Conservation (phyloP, 2,329 filamentous ascomycete species). For the Fusarium concolor region DNA sequence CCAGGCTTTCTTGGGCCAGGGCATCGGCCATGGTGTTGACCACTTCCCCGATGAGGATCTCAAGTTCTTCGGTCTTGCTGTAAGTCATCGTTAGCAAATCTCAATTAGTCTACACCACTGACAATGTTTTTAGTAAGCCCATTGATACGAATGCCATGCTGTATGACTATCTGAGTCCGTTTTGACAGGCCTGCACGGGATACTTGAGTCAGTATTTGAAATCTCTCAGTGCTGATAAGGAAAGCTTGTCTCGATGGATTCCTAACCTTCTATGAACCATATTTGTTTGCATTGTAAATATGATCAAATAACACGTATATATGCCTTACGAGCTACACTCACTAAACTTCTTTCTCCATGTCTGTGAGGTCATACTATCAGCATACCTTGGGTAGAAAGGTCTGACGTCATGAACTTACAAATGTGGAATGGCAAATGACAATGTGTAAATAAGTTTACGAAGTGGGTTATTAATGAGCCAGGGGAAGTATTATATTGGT, state of each 20-base stretch:
- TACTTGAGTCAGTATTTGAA: too few species aligned
- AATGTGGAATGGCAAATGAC: too few species aligned
- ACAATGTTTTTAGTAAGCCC: neutral
- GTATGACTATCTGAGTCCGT: neutral
- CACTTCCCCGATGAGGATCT: conserved; percentile 22
- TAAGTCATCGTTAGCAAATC: neutral
- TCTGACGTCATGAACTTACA: too few species aligned
- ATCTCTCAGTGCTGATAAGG: neutral
- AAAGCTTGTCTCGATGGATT: neutral
- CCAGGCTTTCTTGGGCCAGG: conserved; percentile 8
- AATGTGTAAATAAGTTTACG: too few species aligned
- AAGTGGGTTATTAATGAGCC: too few species aligned
- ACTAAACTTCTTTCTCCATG: too few species aligned
- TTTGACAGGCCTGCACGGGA: too few species aligned
- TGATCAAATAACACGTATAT: neutral
- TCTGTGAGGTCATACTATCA: too few species aligned
- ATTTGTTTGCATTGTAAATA: neutral
- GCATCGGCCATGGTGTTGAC: neutral
- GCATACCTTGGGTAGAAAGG: too few species aligned
- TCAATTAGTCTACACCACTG: neutral
- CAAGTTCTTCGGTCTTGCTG: conserved; percentile 19
- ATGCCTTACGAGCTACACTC: neutral
- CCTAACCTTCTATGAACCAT: neutral
- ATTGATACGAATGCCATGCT: neutral
- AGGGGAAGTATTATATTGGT: too few species aligned